Percentiles rank a stretch among this genome's conserved stretches.
phyloP scores from a whole-genome alignment of 1,139 yeast species.

The Yamadazyma siamensis region DNA sequence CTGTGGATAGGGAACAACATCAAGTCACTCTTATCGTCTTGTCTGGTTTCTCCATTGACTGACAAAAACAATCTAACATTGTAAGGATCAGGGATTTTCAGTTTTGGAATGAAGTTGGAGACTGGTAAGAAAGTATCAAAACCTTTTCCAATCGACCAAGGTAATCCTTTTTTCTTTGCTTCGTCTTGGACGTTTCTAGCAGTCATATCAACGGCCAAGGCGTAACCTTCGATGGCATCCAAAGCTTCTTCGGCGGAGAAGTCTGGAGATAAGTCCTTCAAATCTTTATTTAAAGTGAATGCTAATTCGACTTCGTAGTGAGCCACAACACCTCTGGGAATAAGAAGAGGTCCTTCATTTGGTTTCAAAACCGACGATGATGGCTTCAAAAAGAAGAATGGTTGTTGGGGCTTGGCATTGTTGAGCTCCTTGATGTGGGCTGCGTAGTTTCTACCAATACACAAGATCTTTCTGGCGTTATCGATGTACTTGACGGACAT shows the following conservation, averaged over 20 bases:
- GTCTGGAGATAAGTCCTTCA: slow-evolving; percentile 58
- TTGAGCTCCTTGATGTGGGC: slow-evolving; percentile 91
- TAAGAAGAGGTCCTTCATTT: slow-evolving; percentile 68
- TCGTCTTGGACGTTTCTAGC: slow-evolving; percentile 95
- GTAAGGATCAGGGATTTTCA: slow-evolving; percentile 67
- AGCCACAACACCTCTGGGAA: slow-evolving; percentile 77
- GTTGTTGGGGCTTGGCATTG: slow-evolving; percentile 74
- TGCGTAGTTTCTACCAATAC: slow-evolving; percentile 95
- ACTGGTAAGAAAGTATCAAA: slow-evolving; percentile 93
- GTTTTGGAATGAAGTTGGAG: slow-evolving; percentile 65
- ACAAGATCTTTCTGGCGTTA: slow-evolving; percentile 74
- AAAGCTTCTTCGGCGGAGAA: slow-evolving; percentile 68
- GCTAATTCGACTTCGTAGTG: slow-evolving; percentile 96
- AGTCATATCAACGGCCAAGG: slow-evolving; percentile 87
- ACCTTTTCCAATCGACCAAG: slow-evolving; percentile 97
- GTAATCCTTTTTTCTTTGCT: slow-evolving; percentile 90
- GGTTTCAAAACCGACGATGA: slow-evolving; percentile 62
- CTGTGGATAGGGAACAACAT: slow-evolving; percentile 88
- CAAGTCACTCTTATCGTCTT: slow-evolving; percentile 73
- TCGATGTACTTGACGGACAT: slow-evolving; percentile 62
- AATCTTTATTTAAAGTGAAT: slow-evolving; percentile 59
- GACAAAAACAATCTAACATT: slow-evolving; percentile 62
- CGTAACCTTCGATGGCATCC: slow-evolving; percentile 79
- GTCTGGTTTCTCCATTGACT: slow-evolving; percentile 70
- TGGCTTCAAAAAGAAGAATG: slow-evolving; percentile 92